Conservation (phyloP, 345 rosid species). For the Euphorbia pulcherrima region DNA sequence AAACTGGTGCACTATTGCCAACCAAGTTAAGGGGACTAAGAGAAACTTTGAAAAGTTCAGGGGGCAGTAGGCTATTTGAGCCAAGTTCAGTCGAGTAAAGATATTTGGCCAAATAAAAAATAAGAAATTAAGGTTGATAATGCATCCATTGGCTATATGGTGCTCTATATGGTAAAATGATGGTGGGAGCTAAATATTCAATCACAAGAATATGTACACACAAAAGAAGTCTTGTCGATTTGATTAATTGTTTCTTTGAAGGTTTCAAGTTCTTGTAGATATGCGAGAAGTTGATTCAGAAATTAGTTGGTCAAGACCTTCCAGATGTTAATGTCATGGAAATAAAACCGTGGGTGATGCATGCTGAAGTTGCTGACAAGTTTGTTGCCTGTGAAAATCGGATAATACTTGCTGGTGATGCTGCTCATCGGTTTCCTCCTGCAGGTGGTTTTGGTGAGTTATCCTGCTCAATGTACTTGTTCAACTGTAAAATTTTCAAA, state of each 20-base stretch:
- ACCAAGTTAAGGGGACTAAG: too few relatives aligned
- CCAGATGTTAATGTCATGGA: slow-evolving; percentile 68
- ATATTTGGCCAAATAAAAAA: too few relatives aligned
- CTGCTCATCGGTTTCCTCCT: slow-evolving; percentile 93
- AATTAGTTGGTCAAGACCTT: slow-evolving; percentile 83
- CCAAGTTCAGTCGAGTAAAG: too few relatives aligned
- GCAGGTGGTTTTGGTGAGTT: slow-evolving; percentile 97
- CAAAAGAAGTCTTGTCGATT: slow-evolving; percentile 7
- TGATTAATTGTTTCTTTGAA: slow-evolving; percentile 32
- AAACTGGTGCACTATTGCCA: too few relatives aligned
- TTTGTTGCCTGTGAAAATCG: slow-evolving; percentile 52
- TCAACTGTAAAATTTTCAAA: neutral
- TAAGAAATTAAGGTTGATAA: neutral
- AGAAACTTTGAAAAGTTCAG: too few relatives aligned
- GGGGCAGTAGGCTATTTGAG: too few relatives aligned
- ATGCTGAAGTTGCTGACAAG: slow-evolving; percentile 94
- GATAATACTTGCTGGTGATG: slow-evolving; percentile 85
- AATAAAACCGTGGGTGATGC: slow-evolving; percentile 96
- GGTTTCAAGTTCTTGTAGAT: slow-evolving; percentile 55
- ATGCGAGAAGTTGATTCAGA: slow-evolving; percentile 71
- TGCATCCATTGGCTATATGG: neutral
- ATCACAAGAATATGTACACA: slow-evolving; percentile 6
- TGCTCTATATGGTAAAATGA: slow-evolving; percentile 3
- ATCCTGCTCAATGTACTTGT: neutral
- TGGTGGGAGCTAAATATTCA: neutral